Base-by-base conservation (phyloP, 1,284 basidiomycete species). In the Puccinia coronata region DNA sequence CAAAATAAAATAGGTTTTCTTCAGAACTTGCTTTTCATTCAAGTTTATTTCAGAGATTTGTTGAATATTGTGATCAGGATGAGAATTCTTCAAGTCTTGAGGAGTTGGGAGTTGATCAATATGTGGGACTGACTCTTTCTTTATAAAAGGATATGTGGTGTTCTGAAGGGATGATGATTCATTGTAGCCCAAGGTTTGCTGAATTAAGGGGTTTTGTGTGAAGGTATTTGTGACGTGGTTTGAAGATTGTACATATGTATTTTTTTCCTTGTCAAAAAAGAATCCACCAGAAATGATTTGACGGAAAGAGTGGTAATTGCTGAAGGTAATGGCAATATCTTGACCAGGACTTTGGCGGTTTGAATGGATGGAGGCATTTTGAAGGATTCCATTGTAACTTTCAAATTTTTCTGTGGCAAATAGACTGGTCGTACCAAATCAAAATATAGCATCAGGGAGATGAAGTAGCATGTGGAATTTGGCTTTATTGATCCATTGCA, bases 401-500 rank as follows among this genome's bases (percentile, higher is more conserved):
- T 72, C 70, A 53, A 72, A 51, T 36, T 72, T 72, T 51, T 51
- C 31, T 12, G 70, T 72, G 2, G 41, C n/a, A 51, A 72, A 72
- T 34, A 72, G 70, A 53, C 47, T 5, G 1, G 70, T 49, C 11
- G 70, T 47, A 9, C 70, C 70, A 28, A 51, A 55, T 51, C 47
- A 28, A 18, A 65, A 34, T 11, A 85, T 80, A 25, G 84, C 83
- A 3, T 74, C 63, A 20, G 81, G 71, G 20, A 85, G 80, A 36
- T 85, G 85, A 4, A 83, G 57, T 14, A 85, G 6, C 11, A 85
- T 72, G 51, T 85, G 85, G 53, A 85, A 87, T 80, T 88, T 88
- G 1, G 87, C 85, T 80, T 88, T 88, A 80, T 88, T 87, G 80
- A 87, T 87, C 87, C 87, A 87, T 1, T 82, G 83, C 9, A 71